Evolutionary conservation across 352 stramenopile genomes (phyloP), one percentile per base, ranked within the genome.

Genomic region (Globisporangium irregulare): DNA sequence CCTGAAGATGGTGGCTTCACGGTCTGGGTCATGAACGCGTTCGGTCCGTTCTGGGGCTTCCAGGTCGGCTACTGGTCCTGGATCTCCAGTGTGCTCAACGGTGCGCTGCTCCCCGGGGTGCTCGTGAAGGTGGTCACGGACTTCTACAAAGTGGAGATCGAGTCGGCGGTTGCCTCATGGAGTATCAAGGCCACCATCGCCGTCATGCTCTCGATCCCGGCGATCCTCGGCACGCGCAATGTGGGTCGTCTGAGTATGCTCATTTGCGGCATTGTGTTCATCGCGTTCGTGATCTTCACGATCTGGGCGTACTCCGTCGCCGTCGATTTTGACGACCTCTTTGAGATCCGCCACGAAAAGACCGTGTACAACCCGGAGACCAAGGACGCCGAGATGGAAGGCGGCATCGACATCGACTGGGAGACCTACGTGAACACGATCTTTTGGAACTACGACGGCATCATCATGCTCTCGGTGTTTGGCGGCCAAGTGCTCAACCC

Each of bases 361-460:
- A 65, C 61, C 6, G 51, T 36, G 22, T 80, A 74, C 50, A 65
- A 75, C 34, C 4, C n/a, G 0, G 51, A 48, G 3, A 72, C 69
- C 0, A 59, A 56, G 0, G 70, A 84, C 20, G 69, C 69, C 20
- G 56, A 74, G 15, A 29, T 75, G 29, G 71, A 64, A 0, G 81
- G 80, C 0, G 48, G 70, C 0, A 62, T 88, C 24, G 71, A 65
- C 0, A 90, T 92, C 64, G 59, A 97, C 4, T 98, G 92, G 92
- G 59, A 75, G 12, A 83, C 82, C 1, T 87, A 94, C 29, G 62
- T 98, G 8, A 98, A 98, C 74, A 97, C 95, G 32, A 75, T 99
- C 43, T 98, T 98, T 77, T 99, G 95, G 94, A 98, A 97, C 76
- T 92, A 97, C 54, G 98, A 98, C 71, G 94, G 90, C 32, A 98